These are phyloP conservation scores for Crepidotus variabilis DNA, from an alignment of 768 basidiomycete genomes.

Conservation along the genomic window DNA sequence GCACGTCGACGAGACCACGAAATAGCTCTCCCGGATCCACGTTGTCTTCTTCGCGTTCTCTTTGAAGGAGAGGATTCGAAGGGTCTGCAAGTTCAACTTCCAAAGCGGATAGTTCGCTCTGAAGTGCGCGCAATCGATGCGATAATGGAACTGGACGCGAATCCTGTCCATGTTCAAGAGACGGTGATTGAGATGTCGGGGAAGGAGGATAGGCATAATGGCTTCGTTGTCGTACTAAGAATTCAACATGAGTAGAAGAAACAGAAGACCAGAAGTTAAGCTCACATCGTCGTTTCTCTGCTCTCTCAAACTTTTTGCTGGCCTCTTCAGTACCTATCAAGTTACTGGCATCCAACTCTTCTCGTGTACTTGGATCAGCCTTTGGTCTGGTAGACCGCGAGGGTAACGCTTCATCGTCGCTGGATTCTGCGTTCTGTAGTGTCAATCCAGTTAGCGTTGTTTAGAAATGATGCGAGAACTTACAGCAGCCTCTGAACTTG, in stretches of 20 bases:
- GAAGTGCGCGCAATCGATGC: conserved; percentile 59
- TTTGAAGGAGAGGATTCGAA: conserved; percentile 62
- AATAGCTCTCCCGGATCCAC: conserved; percentile 75
- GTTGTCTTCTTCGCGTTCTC: conserved; percentile 55
- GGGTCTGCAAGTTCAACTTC: conserved; percentile 84
- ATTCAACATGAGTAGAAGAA: conserved; percentile 1
- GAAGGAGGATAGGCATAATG: conserved; percentile 72
- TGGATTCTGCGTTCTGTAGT: conserved; percentile 55
- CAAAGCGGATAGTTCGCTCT: conserved; percentile 74
- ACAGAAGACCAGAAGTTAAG: conserved; percentile 6
- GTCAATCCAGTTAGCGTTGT: conserved; percentile 1
- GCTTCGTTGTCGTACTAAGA: conserved; percentile 47
- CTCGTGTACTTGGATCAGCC: conserved; percentile 38
- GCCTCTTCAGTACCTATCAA: conserved; percentile 68
- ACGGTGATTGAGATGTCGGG: conserved; percentile 45
- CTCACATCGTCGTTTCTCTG: conserved; percentile 60
- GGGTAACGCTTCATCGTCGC: conserved; percentile 59
- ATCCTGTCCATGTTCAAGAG: conserved; percentile 26
- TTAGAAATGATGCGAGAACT: conserved; percentile 36
- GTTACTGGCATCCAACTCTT: conserved; percentile 68
- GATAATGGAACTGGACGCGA: conserved; percentile 45
- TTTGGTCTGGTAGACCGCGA: conserved; percentile 34
- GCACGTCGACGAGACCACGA: conserved; percentile 72
- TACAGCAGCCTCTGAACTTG: conserved; percentile 13
- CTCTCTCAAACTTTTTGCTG: conserved; percentile 63